A percentile compares a stretch with the other conserved stretches of the same genome.
phyloP scores from a whole-genome alignment of 2,329 filamentous ascomycete genomes.

The Hypoxylon sp. region DNA sequence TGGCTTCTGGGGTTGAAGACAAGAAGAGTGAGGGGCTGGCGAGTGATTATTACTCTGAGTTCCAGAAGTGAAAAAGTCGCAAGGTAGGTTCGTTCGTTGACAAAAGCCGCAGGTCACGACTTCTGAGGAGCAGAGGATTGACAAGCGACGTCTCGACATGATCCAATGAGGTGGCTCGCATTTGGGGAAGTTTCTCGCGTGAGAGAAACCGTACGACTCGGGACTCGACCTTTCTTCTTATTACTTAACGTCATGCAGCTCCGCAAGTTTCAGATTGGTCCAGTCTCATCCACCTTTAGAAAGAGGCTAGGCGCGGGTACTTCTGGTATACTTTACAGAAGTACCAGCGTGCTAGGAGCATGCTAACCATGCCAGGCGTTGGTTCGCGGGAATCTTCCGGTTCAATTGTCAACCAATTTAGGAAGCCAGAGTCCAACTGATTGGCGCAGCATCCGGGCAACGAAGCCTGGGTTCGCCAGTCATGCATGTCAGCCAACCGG shows the following conservation, averaged over 20 bases:
- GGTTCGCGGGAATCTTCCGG: conserved; percentile 48
- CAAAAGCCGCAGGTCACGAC: conserved; percentile 33
- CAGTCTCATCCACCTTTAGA: conserved; percentile 25
- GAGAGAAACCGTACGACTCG: conserved; percentile 42
- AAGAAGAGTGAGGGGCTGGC: conserved; percentile 25
- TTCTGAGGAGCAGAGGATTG: conserved; percentile 30
- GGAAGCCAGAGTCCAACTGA: conserved; percentile 28
- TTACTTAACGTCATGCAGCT: conserved; percentile 42
- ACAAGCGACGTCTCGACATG: conserved; percentile 18
- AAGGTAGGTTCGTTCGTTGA: conserved; percentile 11
- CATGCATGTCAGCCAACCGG: conserved; percentile 37
- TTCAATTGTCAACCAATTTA: conserved; percentile 38
- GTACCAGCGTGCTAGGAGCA: conserved; percentile 22
- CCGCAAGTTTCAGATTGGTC: conserved; percentile 41
- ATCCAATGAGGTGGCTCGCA: conserved; percentile 37
- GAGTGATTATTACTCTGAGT: conserved; percentile 1
- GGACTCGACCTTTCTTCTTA: conserved; percentile 33
- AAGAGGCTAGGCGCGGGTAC: conserved; percentile 27
- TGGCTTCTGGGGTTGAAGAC: conserved; percentile 3
- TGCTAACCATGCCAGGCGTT: conserved; percentile 31
- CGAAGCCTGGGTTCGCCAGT: conserved; percentile 21
- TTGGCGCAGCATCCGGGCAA: conserved; percentile 24
- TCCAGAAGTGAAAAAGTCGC: neutral
- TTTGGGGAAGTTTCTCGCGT: conserved; percentile 50
- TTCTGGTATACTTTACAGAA: conserved; percentile 15